A percentile compares a stretch with the other conserved stretches of the same genome.
These are phyloP conservation scores for Mycena citricolor DNA, from an alignment of 1,284 basidiomycete species.

Conservation along the genomic window DNA sequence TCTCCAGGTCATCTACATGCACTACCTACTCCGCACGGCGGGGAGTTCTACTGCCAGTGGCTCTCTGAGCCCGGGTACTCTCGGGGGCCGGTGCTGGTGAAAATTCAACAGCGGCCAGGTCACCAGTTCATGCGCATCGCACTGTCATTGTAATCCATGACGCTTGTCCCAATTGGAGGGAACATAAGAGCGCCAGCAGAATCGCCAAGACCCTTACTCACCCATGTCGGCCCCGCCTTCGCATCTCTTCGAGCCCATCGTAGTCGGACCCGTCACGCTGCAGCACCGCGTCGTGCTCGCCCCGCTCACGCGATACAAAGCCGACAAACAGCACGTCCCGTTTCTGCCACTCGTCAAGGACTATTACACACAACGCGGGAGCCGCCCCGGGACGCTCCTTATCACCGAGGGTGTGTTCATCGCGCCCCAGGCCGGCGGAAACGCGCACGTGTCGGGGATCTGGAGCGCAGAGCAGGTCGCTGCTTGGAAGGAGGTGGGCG, in stretches of 20 bases:
- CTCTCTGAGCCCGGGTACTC: too few relatives aligned
- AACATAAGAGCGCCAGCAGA: conserved; percentile 1
- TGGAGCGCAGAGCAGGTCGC: conserved; percentile 31
- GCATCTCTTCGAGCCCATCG: conserved; percentile 18
- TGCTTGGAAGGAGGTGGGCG: conserved; percentile 32
- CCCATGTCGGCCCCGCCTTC: too few relatives aligned
- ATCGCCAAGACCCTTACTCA: too few relatives aligned
- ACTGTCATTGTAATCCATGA: too few relatives aligned
- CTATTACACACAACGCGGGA: conserved; percentile 35
- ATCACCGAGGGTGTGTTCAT: conserved; percentile 35
- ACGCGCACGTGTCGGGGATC: conserved; percentile 29
- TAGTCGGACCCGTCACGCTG: conserved; percentile 12
- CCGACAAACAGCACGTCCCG: conserved; percentile 15
- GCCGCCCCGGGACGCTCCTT: conserved; percentile 29
- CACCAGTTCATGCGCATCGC: too few relatives aligned
- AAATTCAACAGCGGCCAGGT: too few relatives aligned
- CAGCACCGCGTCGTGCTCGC: conserved; percentile 23
- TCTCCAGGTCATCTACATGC: too few relatives aligned
- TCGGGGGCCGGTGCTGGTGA: too few relatives aligned
- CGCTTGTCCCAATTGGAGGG: background rate
- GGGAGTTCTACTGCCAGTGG: too few relatives aligned
- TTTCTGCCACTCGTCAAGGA: conserved; percentile 21
- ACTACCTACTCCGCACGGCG: too few relatives aligned
- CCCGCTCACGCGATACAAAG: conserved; percentile 19
- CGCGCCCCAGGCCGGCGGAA: conserved; percentile 17